Evolutionary conservation across 768 basidiomycete species (phyloP).

Genomic region (Mrakia blollopis): DNA sequence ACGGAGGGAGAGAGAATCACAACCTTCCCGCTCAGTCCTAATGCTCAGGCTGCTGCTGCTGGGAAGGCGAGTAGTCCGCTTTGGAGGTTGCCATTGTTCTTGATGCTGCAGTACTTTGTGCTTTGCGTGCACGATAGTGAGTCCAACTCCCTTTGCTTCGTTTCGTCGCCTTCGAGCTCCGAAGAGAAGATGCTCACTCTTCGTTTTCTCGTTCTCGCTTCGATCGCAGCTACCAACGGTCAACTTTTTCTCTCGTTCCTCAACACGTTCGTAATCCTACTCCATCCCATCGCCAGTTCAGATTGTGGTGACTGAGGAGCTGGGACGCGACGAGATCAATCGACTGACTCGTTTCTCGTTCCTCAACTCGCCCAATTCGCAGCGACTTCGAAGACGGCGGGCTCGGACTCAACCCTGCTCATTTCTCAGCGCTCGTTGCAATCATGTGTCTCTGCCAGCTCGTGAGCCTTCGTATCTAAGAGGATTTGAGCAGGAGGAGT

Average conservation of each 20-base stretch:
- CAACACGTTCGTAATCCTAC: conserved; percentile 9
- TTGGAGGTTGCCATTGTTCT: conserved; percentile 69
- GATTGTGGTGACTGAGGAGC: conserved; percentile 50
- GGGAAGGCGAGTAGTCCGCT: conserved; percentile 60
- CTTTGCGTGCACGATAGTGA: conserved; percentile 29
- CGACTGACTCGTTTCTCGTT: background rate
- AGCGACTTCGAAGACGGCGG: conserved; percentile 68
- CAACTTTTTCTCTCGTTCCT: conserved; percentile 33
- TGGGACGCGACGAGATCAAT: no score
- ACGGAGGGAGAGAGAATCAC: conserved; percentile 19
- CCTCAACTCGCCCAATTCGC: background rate
- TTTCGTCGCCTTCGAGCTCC: background rate
- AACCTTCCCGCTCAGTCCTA: background rate
- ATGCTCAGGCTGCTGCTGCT: conserved; percentile 15
- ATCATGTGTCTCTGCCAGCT: conserved; percentile 96
- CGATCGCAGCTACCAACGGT: conserved; percentile 14
- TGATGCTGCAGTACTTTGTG: conserved; percentile 55
- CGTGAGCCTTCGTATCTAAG: conserved; percentile 51
- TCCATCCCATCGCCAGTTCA: no score
- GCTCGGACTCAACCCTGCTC: conserved; percentile 78
- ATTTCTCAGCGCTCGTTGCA: conserved; percentile 78
- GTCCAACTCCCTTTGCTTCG: background rate
- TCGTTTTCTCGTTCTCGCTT: background rate
- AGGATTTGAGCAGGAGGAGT: no score
- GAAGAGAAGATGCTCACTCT: background rate